Evolutionary conservation across 2,329 filamentous ascomycete genomes (phyloP), one percentile per base, ranked within the genome.

Genomic region (Septoria linicola): DNA sequence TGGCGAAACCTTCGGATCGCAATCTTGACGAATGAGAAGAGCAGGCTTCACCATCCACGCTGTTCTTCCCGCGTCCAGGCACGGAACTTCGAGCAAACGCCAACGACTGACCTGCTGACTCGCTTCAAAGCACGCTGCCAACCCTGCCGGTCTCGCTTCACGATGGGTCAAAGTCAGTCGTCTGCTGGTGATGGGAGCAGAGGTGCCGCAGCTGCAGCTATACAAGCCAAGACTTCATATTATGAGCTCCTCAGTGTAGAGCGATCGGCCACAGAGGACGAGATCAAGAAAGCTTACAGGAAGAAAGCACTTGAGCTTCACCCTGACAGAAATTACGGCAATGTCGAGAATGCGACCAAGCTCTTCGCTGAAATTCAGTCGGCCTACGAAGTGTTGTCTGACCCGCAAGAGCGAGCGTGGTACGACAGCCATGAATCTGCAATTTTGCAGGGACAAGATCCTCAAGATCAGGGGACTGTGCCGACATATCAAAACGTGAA

Each of bases 281-380:
- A 96, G 85, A 90, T 99, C 65, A 96, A 96, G 66, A 95, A 89
- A 65, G 90, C 91, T 11, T 99, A 99, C 71, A 83, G 89, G 58
- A 84, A 76, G 55, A 96, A 92, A 68, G 93, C 93, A 1, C 81
- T 99, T 41, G 90, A 96, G 69, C 78, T 97, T 8, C 93, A 99
- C 68, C 93, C 93, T 0, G 93, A 99, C 71, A 87, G 91, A 61
- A 99, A 99, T 70, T 85, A 87, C 68, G 85, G 88, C 63, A 85
- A 96, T 66, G 84, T 87, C 55, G 89, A 95, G 64, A 81, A 83
- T 57, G 85, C 92, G 2, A 99, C 93, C 1, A 81, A 78, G 59
- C 83, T 85, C 45, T 99, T 99, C 68, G 90, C 93, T 42, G 90
- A 96, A 66, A 80, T 97, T 21, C 92, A 96, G 69, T 81, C 90